These are phyloP conservation scores for Carex littledalei DNA, from an alignment of 176 grass and related monocot genomes.

Conservation along the genomic window DNA sequence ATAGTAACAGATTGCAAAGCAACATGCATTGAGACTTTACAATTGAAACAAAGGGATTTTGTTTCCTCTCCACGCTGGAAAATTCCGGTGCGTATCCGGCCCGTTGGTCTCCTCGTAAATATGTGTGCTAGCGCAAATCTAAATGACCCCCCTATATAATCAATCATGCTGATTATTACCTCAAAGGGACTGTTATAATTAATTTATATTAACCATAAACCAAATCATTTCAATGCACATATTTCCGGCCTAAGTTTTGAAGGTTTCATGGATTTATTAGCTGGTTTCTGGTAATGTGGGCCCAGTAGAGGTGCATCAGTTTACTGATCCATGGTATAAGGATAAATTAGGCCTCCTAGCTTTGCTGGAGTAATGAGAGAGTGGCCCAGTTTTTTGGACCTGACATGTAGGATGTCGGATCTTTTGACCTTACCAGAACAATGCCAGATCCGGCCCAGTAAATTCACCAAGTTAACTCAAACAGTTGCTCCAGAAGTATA, in stretches of 20 bases:
- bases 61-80: no score
- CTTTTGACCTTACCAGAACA: not conserved
- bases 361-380: not conserved
- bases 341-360: not conserved
- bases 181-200: no score
- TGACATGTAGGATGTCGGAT: not conserved
- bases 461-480: not conserved
- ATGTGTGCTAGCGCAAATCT: no score
- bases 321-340: not conserved
- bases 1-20: no score
- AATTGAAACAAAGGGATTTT: not conserved
- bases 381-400: not conserved
- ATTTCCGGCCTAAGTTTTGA: not conserved
- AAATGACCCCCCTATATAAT: no score
- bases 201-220: not conserved
- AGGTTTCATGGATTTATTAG: slow-evolving; percentile 1
- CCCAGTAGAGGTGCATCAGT: not conserved
- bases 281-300: slow-evolving; percentile 12
- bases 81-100: no score
- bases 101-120: no score
- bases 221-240: not conserved
- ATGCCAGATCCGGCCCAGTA: not conserved
- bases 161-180: no score
- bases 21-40: not conserved
- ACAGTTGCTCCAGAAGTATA: not conserved